phyloP scores from a whole-genome alignment of 2,329 filamentous ascomycete species.

The Colletotrichum tofieldiae region DNA sequence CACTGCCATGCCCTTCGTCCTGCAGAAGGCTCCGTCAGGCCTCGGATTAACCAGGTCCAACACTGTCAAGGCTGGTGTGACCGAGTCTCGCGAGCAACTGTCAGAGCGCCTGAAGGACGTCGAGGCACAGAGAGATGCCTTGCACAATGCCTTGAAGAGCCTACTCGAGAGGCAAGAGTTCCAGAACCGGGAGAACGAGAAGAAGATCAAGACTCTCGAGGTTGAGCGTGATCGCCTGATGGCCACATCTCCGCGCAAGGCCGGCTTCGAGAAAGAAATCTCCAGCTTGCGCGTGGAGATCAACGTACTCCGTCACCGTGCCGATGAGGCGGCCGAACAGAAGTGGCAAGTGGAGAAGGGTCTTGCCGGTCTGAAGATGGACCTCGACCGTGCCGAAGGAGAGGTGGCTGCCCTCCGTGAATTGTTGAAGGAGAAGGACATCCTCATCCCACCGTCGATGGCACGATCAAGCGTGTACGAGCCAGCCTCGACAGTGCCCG shows the following conservation, averaged over 20 bases:
- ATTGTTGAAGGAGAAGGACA: slow-evolving; percentile 87
- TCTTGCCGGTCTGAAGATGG: slow-evolving; percentile 91
- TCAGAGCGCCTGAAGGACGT: slow-evolving; percentile 91
- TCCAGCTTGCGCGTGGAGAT: slow-evolving; percentile 86
- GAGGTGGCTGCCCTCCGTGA: slow-evolving; percentile 88
- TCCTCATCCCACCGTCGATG: slow-evolving; percentile 76
- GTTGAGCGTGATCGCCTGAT: slow-evolving; percentile 83
- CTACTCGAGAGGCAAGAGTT: slow-evolving; percentile 88
- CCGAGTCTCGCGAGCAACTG: slow-evolving; percentile 77
- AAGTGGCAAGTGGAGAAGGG: slow-evolving; percentile 98
- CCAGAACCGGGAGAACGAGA: slow-evolving; percentile 87
- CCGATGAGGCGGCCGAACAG: slow-evolving; percentile 93
- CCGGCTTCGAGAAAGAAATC: slow-evolving; percentile 89
- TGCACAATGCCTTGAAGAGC: slow-evolving; percentile 89
- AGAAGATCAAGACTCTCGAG: slow-evolving; percentile 84
- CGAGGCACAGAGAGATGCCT: slow-evolving; percentile 91
- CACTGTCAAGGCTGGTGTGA: slow-evolving; percentile 61
- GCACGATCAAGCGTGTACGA: slow-evolving; percentile 58
- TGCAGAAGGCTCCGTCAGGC: slow-evolving; percentile 55
- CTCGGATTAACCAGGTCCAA: slow-evolving; percentile 72
- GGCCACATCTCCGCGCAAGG: slow-evolving; percentile 77
- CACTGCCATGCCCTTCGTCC: slow-evolving; percentile 64
- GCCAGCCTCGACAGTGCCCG: slow-evolving; percentile 54
- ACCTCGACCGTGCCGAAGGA: slow-evolving; percentile 93
- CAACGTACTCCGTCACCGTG: slow-evolving; percentile 84